phyloP scores from a whole-genome alignment of 2,329 filamentous ascomycete species.

The Thelonectria rubi region DNA sequence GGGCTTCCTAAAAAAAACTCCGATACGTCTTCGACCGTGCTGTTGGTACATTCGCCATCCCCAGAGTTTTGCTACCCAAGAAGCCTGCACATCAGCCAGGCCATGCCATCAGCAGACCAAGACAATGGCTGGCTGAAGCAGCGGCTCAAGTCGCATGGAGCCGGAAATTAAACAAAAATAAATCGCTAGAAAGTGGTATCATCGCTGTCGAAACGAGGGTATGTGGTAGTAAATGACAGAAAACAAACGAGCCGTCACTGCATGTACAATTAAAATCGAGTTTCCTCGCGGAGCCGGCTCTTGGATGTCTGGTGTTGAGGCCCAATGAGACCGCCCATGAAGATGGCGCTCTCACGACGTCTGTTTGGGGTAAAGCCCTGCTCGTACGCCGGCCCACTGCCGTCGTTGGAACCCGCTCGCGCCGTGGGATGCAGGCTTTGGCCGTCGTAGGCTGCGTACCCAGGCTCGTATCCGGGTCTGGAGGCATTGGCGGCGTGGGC shows the following conservation, averaged over 20 bases:
- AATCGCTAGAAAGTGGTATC: slow-evolving; percentile 43
- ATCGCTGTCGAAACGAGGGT: slow-evolving; percentile 45
- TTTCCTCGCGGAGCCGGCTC: slow-evolving; percentile 64
- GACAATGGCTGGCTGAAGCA: slow-evolving; percentile 1
- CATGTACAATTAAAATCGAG: slow-evolving; percentile 53
- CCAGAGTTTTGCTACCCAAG: neutral
- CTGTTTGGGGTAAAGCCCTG: slow-evolving; percentile 58
- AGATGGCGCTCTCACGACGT: slow-evolving; percentile 69
- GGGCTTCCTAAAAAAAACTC: slow-evolving; percentile 14
- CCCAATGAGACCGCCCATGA: slow-evolving; percentile 58
- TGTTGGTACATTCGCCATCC: slow-evolving; percentile 23
- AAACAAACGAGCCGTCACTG: slow-evolving; percentile 34
- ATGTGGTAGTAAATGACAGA: slow-evolving; percentile 43
- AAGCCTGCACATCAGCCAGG: neutral
- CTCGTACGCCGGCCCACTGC: slow-evolving; percentile 45
- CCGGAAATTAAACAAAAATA: slow-evolving; percentile 37
- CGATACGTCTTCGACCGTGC: slow-evolving; percentile 15
- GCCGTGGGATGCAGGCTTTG: slow-evolving; percentile 30
- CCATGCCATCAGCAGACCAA: slow-evolving; percentile 4
- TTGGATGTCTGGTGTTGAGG: slow-evolving; percentile 61
- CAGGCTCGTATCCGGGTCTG: slow-evolving; percentile 58
- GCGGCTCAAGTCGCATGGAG: slow-evolving; percentile 13
- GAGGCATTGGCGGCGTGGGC: slow-evolving; percentile 42
- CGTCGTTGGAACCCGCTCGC: slow-evolving; percentile 48
- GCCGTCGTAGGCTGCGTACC: slow-evolving; percentile 45